Evolutionary conservation across 2,329 filamentous ascomycete species (phyloP).

Genomic region (Chrysoporthe puriensis): DNA sequence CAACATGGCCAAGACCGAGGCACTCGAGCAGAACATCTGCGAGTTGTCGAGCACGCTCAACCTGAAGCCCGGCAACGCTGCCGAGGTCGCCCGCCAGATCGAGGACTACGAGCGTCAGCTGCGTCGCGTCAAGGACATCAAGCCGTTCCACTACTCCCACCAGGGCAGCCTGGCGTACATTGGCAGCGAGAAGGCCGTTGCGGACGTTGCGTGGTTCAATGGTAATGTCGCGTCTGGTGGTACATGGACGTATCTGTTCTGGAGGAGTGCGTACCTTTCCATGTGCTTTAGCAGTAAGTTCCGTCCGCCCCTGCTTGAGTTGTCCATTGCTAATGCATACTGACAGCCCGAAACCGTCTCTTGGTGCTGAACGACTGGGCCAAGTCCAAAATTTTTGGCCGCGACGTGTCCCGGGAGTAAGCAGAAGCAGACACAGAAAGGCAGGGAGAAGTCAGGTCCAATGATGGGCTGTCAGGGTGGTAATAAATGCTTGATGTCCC

Average conservation of each 20-base stretch:
- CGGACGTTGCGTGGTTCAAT: slow-evolving; percentile 95
- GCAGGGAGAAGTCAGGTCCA: neutral
- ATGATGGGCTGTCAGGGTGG: neutral
- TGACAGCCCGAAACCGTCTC: slow-evolving; percentile 84
- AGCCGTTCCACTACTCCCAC: slow-evolving; percentile 98
- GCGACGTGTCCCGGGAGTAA: slow-evolving; percentile 87
- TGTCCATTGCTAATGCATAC: slow-evolving; percentile 30
- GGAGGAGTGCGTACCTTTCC: slow-evolving; percentile 95
- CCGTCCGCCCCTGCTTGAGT: slow-evolving; percentile 11
- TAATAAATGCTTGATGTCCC: slow-evolving; percentile 13
- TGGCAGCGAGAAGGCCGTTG: slow-evolving; percentile 93
- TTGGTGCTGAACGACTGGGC: slow-evolving; percentile 93
- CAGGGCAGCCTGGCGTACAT: slow-evolving; percentile 97
- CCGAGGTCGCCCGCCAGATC: slow-evolving; percentile 74
- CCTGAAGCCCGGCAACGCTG: slow-evolving; percentile 65
- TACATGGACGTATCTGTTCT: slow-evolving; percentile 96
- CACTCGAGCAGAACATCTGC: slow-evolving; percentile 75
- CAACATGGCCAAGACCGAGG: slow-evolving; percentile 95
- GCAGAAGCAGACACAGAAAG: neutral
- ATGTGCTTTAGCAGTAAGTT: slow-evolving; percentile 99
- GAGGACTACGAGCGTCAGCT: slow-evolving; percentile 85
- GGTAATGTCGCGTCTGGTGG: slow-evolving; percentile 95
- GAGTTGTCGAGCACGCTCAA: slow-evolving; percentile 67
- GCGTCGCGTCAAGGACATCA: slow-evolving; percentile 88
- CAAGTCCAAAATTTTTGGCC: slow-evolving; percentile 95